Conservation (phyloP, 1,284 basidiomycete species). For the Trametes pubescens region DNA sequence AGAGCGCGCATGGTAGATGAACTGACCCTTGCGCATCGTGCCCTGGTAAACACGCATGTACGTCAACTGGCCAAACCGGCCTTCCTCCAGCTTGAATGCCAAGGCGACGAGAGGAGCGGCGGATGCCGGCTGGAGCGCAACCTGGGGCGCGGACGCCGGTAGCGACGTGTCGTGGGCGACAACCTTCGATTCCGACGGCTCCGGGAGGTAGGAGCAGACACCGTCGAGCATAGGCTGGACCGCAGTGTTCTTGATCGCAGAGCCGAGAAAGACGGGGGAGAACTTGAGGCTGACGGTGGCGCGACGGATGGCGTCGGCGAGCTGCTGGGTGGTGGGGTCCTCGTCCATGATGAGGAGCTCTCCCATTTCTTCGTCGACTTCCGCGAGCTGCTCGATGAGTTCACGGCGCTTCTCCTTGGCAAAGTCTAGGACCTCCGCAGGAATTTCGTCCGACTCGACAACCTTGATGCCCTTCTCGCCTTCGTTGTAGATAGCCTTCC, state of each 20-base stretch:
- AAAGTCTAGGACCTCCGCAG: slow-evolving; percentile 74
- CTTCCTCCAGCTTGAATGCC: slow-evolving; percentile 99
- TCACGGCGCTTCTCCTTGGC: slow-evolving; percentile 88
- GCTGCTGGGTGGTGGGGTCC: slow-evolving; percentile 74
- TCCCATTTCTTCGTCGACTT: slow-evolving; percentile 94
- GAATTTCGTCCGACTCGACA: slow-evolving; percentile 91
- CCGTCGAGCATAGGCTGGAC: slow-evolving; percentile 96
- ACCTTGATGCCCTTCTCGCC: slow-evolving; percentile 92
- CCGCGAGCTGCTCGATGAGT: slow-evolving; percentile 94
- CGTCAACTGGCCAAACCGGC: slow-evolving; percentile 96
- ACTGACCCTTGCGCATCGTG: slow-evolving; percentile 83
- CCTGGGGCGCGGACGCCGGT: slow-evolving; percentile 70
- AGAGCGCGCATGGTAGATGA: slow-evolving; percentile 94
- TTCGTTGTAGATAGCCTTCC: slow-evolving; percentile 96
- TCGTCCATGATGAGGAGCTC: slow-evolving; percentile 93
- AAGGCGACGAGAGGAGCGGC: slow-evolving; percentile 92
- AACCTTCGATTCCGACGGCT: slow-evolving; percentile 83
- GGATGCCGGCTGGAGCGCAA: slow-evolving; percentile 82
- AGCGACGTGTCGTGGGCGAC: slow-evolving; percentile 86
- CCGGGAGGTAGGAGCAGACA: slow-evolving; percentile 95
- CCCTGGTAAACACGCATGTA: slow-evolving; percentile 99
- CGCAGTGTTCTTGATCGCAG: slow-evolving; percentile 97
- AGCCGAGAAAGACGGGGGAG: slow-evolving; percentile 96
- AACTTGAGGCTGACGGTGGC: slow-evolving; percentile 91
- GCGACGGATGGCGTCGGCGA: slow-evolving; percentile 88